Evolutionary conservation across 192 early-diverging fungal genomes (phyloP).

Genomic region (Diversispora epigaea): DNA sequence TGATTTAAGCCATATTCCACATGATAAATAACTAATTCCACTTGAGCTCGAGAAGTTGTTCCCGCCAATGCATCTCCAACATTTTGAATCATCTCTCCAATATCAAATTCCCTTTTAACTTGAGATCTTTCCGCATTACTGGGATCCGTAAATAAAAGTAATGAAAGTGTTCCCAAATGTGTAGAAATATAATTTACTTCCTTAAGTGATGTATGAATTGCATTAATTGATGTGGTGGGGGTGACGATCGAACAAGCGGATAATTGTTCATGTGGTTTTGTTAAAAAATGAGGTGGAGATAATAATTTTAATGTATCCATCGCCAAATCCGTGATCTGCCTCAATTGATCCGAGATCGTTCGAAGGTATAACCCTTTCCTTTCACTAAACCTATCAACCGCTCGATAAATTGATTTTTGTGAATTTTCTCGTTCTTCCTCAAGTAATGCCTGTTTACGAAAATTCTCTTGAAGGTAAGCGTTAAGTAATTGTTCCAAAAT

Average conservation of each 20-base stretch:
- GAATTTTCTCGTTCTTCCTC: constrained; percentile 19
- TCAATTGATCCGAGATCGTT: constrained; percentile 1
- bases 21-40: constrained; percentile 59
- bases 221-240: constrained; percentile 54
- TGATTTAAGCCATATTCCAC: constrained; percentile 54
- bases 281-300: constrained; percentile 46
- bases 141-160: not conserved
- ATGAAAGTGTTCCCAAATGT: constrained; percentile 9
- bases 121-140: not conserved
- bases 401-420: constrained; percentile 7
- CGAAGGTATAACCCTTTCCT: constrained; percentile 6
- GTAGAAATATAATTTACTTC: constrained; percentile 52
- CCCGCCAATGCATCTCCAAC: constrained; percentile 61
- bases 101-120: constrained; percentile 47
- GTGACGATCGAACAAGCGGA: constrained; percentile 55
- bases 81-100: constrained; percentile 56
- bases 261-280: constrained; percentile 50
- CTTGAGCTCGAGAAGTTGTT: constrained; percentile 48
- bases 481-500: constrained; percentile 10
- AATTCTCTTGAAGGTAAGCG: constrained; percentile 25
- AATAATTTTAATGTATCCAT: constrained; percentile 53
- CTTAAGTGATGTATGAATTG: constrained; percentile 54
- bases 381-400: constrained; percentile 27
- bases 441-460: constrained; percentile 6
- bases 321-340: constrained; percentile 42